A percentile compares a stretch with the other conserved stretches of the same genome.
Conservation (phyloP, 768 basidiomycete species). For the Lentinula raphanica region DNA sequence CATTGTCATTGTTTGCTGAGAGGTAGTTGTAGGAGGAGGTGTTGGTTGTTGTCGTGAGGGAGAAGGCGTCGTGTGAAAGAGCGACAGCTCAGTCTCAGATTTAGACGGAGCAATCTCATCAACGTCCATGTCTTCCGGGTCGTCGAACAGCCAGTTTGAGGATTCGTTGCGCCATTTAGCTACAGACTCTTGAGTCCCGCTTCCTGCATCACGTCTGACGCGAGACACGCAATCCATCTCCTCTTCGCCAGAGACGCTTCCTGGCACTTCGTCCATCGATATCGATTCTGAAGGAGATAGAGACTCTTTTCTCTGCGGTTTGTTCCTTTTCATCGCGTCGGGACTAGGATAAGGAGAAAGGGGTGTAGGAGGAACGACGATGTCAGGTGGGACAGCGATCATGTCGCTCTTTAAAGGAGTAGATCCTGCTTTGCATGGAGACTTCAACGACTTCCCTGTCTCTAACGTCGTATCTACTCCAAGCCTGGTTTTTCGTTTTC, state of each 20-base stretch:
- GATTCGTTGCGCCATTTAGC: conserved; percentile 11
- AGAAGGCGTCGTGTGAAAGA: not conserved
- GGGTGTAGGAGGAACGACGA: conserved; percentile 8
- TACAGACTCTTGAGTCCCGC: not conserved
- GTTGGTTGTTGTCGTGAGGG: conserved; percentile 10
- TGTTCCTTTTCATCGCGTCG: conserved; percentile 5
- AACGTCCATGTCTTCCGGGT: conserved; percentile 9
- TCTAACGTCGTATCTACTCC: conserved; percentile 33
- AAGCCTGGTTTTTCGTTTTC: conserved; percentile 29
- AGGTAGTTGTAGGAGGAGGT: conserved; percentile 6
- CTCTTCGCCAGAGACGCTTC: conserved; percentile 64
- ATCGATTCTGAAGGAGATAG: conserved; percentile 26
- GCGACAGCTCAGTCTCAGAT: not conserved
- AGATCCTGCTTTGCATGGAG: conserved; percentile 25
- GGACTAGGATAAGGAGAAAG: conserved; percentile 11
- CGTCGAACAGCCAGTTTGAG: conserved; percentile 7
- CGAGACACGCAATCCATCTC: conserved; percentile 38
- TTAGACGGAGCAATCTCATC: not conserved
- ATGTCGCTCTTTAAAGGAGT: conserved; percentile 19
- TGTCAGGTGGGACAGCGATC: conserved; percentile 2
- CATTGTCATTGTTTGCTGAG: not conserved
- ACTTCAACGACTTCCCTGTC: conserved; percentile 20
- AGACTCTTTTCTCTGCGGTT: conserved; percentile 33
- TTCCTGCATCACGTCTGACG: conserved; percentile 17
- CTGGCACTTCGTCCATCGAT: conserved; percentile 40